Percentiles rank a stretch among this genome's conserved stretches.
These are phyloP conservation scores for Triticum monococcum DNA, from an alignment of 176 grass and related monocot genomes.

Conservation along the genomic window DNA sequence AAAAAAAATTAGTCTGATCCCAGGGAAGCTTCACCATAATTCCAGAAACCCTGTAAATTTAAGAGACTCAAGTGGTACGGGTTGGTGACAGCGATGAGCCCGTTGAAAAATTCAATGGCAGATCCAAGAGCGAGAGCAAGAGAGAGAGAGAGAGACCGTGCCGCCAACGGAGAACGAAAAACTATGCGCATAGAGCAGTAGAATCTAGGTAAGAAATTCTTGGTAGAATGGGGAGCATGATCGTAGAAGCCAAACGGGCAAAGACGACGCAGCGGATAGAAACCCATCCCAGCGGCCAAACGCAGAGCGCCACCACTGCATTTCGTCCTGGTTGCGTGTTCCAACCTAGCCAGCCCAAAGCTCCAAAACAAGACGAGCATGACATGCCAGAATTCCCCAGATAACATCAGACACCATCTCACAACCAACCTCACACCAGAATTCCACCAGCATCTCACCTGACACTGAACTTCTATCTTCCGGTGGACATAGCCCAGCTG, in stretches of 20 bases:
- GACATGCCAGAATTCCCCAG: background rate
- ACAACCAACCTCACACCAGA: background rate
- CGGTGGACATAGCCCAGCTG: background rate
- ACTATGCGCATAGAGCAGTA: background rate
- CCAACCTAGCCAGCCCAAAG: too few species aligned
- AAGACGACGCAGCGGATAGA: background rate
- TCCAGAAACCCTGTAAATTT: background rate
- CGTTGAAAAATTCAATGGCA: slow-evolving; percentile 23
- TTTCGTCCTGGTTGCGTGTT: too few species aligned
- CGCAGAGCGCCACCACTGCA: too few species aligned
- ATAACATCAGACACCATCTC: background rate
- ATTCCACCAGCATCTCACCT: background rate
- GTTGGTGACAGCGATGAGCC: slow-evolving; percentile 32
- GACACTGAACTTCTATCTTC: background rate
- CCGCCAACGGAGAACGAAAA: slow-evolving; percentile 3
- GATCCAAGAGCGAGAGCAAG: background rate
- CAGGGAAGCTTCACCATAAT: background rate
- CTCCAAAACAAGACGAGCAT: background rate
- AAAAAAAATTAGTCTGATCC: background rate
- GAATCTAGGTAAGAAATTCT: background rate
- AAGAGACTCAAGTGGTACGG: background rate
- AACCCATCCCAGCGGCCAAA: background rate
- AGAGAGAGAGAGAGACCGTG: background rate
- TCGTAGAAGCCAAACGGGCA: background rate
- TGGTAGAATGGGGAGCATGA: background rate